Base-by-base conservation (phyloP, 2,329 filamentous ascomycete genomes). In the Escovopsis sp. region DNA sequence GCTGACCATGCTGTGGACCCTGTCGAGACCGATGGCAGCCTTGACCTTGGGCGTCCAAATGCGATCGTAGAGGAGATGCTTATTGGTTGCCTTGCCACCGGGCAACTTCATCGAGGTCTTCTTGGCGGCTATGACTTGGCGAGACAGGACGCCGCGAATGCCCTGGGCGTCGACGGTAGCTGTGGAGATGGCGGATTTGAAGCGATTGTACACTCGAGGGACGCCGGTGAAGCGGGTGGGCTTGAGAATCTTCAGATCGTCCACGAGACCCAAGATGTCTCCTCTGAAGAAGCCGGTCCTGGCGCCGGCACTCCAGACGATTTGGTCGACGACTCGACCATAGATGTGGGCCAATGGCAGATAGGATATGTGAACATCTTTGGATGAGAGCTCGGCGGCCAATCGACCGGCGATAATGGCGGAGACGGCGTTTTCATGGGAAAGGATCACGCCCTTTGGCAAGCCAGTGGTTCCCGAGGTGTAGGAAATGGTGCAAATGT, bases 271-370 rank as follows among this genome's bases (percentile, higher is more conserved):
- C 11, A 83, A 58, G 48, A 95, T 81, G 56, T 95, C 86, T 43
- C 91, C 91, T 53, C 91, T 85, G 73, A 95, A 98, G 62, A 89
- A 98, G 11, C 89, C 91, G 52, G 95, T 79, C 8, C 76, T 67
- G 32, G 75, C 76, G 43, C 86, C 88, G 41, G 75, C 71, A 54
- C 82, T 76, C 12, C 95, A 68, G 12, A 77, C 74, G 4, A 70
- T 68, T 59, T 93, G 83, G 59, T 98, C 91, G 35, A 80, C 69
- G 51, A 95, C 70, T 43, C 91, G 82, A 49, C 88, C 84, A 60
- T 85, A 95, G 54, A 98, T 96, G 59, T 98, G 91, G 9, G 91
- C 91, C 34, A 95, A 67, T 0, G 91, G 91, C 41, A 98, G 73
- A 63, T 96, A 98, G 1, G 89, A 96, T 45, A 85, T 75, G 51